Evolutionary conservation across 2,329 filamentous ascomycete genomes (phyloP).

Genomic region (Canariomyces notabilis): DNA sequence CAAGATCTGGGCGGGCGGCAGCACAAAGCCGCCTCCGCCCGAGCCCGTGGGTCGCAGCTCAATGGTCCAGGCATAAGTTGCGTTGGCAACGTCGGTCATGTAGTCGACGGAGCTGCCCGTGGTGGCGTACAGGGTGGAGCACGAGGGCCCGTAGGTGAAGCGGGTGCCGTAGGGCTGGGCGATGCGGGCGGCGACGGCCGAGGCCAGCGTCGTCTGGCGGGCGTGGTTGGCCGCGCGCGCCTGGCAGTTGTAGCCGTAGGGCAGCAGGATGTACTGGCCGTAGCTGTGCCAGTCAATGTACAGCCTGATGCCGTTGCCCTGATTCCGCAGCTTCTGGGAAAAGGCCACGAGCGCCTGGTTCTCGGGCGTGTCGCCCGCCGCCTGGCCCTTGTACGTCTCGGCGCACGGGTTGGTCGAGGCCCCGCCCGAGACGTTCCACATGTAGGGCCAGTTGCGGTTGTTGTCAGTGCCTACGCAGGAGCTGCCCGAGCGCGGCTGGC

Average conservation of each 20-base stretch:
- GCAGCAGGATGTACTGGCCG: constrained; percentile 17
- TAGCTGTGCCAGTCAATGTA: constrained; percentile 57
- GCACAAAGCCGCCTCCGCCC: constrained; percentile 13
- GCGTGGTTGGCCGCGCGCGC: constrained; percentile 13
- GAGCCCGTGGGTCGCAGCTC: constrained; percentile 14
- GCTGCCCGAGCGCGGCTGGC: constrained; percentile 36
- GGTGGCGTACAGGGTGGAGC: constrained; percentile 18
- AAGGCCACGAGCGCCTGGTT: too few relatives aligned
- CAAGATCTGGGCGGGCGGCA: constrained; percentile 19
- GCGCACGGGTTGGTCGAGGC: constrained; percentile 48
- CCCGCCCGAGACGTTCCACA: constrained; percentile 46
- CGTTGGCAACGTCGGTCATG: constrained; percentile 11
- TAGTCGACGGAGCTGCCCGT: constrained; percentile 17
- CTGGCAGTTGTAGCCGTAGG: constrained; percentile 19
- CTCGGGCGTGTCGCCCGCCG: constrained; percentile 41
- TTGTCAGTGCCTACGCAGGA: constrained; percentile 47
- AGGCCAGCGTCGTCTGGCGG: constrained; percentile 11
- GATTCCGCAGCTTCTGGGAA: constrained; percentile 33
- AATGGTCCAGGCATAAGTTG: constrained; percentile 18
- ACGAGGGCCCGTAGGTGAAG: constrained; percentile 16
- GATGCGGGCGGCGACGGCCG: constrained; percentile 10
- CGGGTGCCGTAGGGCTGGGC: constrained; percentile 11
- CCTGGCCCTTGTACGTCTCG: constrained; percentile 43
- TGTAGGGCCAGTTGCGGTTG: constrained; percentile 56
- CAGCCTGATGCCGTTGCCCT: constrained; percentile 47